A percentile compares a stretch with the other conserved stretches of the same genome.
These are phyloP conservation scores for Tarenaya hassleriana DNA, from an alignment of 345 rosid genomes.

Conservation along the genomic window DNA sequence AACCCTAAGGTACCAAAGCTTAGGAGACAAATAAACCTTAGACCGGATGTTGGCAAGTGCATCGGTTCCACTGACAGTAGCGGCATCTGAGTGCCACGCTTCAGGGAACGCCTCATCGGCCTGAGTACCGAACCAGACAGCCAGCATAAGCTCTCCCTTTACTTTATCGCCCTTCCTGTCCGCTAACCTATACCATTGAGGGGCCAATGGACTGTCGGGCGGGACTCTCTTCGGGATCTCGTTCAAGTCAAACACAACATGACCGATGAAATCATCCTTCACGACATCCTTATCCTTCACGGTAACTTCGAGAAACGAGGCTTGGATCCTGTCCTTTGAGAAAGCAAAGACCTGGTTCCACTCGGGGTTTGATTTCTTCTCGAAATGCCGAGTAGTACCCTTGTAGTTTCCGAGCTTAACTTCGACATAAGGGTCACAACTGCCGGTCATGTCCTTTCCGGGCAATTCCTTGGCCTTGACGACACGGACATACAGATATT, in stretches of 20 bases:
- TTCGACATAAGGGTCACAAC: conserved; percentile 86
- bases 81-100: conserved; percentile 97
- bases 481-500: conserved; percentile 83
- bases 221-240: conserved; percentile 90
- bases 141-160: conserved; percentile 82
- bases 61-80: conserved; percentile 67
- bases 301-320: conserved; percentile 62
- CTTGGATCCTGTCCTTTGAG: conserved; percentile 76
- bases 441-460: conserved; percentile 74
- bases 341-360: conserved; percentile 93
- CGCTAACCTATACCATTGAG: conserved; percentile 89
- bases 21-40: conserved; percentile 88
- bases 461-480: conserved; percentile 91
- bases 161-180: conserved; percentile 58
- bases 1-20: conserved; percentile 90
- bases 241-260: conserved; percentile 59
- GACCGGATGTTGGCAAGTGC: conserved; percentile 76
- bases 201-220: conserved; percentile 89
- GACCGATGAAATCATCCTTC: conserved; percentile 81
- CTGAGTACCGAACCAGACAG: conserved; percentile 97
- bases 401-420: conserved; percentile 84
- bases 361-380: conserved; percentile 78
- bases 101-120: conserved; percentile 99
- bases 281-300: conserved; percentile 81
- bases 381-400: conserved; percentile 75